Conservation (phyloP, 148 eudicot species). For the Cornus suecica region DNA sequence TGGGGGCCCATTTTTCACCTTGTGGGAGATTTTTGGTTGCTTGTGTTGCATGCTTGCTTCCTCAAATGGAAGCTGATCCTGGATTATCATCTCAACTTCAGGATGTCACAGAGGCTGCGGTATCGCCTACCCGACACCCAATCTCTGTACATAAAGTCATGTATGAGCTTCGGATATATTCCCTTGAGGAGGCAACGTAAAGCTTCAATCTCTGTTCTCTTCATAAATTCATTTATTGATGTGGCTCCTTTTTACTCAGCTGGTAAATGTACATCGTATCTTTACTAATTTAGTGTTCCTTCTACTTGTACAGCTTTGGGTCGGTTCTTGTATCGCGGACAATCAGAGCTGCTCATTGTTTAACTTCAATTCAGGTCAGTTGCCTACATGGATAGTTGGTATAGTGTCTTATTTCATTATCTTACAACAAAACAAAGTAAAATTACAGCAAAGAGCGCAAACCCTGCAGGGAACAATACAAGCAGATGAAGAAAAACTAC, state of each 20-base stretch:
- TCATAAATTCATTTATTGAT: neutral
- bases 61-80: slow-evolving; percentile 29
- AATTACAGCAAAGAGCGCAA: too few relatives aligned
- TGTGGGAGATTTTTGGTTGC: slow-evolving; percentile 37
- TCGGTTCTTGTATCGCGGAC: slow-evolving; percentile 28
- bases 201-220: neutral
- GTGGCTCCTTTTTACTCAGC: neutral
- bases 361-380: slow-evolving; percentile 32
- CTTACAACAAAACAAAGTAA: too few relatives aligned
- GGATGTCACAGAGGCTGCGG: slow-evolving; percentile 18
- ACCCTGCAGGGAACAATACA: too few relatives aligned
- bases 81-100: slow-evolving; percentile 23
- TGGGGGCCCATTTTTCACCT: slow-evolving; percentile 39
- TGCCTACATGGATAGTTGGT: slow-evolving; percentile 3
- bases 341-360: slow-evolving; percentile 35
- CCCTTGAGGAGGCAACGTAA: slow-evolving; percentile 29
- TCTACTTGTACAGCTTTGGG: slow-evolving; percentile 22
- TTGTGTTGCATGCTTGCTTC: slow-evolving; percentile 30
- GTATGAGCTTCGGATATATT: slow-evolving; percentile 33
- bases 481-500: too few relatives aligned
- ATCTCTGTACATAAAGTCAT: slow-evolving; percentile 20
- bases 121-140: slow-evolving; percentile 34
- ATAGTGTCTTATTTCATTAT: neutral
- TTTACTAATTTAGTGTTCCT: neutral
- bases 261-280: neutral